A percentile compares a stretch with the other conserved stretches of the same genome.
phyloP scores from a whole-genome alignment of 176 grass and related monocot genomes.

The Saccharum officinarum region DNA sequence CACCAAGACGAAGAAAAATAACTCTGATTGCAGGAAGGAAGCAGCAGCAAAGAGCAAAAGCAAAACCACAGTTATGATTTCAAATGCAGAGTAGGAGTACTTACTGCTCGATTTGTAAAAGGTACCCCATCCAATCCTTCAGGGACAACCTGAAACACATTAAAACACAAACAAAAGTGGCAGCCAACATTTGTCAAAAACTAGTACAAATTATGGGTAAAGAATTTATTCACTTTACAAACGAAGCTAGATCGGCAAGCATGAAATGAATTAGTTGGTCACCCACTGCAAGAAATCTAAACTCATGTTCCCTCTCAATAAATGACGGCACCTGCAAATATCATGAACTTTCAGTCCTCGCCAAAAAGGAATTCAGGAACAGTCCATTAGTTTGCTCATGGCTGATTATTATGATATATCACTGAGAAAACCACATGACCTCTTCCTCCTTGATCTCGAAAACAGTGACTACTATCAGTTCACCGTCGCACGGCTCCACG shows the following conservation, averaged over 20 bases:
- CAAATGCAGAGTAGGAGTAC: slow-evolving; percentile 13
- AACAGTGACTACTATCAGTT: slow-evolving; percentile 72
- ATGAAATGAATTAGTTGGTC: not conserved
- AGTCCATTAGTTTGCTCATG: not conserved
- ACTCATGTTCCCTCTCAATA: slow-evolving; percentile 89
- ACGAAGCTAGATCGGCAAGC: not conserved
- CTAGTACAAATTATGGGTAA: not conserved
- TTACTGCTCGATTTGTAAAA: slow-evolving; percentile 72
- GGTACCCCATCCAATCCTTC: slow-evolving; percentile 66
- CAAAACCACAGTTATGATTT: slow-evolving; percentile 10
- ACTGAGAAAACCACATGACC: slow-evolving; percentile 34
- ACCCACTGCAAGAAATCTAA: slow-evolving; percentile 87
- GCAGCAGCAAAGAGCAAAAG: slow-evolving; percentile 3
- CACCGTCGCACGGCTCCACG: slow-evolving; percentile 65
- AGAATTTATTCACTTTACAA: not conserved
- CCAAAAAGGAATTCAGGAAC: not conserved
- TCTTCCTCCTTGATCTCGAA: slow-evolving; percentile 88
- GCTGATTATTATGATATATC: slow-evolving; percentile 7
- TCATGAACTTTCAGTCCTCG: slow-evolving; percentile 3
- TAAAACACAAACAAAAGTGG: not conserved
- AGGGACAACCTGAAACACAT: slow-evolving; percentile 61
- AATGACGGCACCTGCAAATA: slow-evolving; percentile 74
- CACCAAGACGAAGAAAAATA: slow-evolving; percentile 35
- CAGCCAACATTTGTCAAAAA: not conserved
- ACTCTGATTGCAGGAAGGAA: slow-evolving; percentile 13